phyloP scores from a whole-genome alignment of 192 early-diverging fungal genomes.

The Radiomyces spectabilis region DNA sequence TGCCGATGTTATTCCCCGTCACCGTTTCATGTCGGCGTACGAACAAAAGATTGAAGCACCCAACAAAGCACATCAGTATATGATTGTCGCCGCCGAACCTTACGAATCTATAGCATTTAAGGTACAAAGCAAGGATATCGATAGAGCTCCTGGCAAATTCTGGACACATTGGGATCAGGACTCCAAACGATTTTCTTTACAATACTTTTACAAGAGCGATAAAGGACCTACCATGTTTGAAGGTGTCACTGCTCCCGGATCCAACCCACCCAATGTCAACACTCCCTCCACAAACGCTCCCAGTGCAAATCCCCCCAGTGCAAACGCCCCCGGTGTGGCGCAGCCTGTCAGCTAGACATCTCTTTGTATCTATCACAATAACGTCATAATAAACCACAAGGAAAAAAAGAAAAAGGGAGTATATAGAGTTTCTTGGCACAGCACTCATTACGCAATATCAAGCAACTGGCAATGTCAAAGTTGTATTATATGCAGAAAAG shows the following conservation, averaged over 20 bases:
- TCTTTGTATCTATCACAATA: too few species aligned
- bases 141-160: slow-evolving; percentile 75
- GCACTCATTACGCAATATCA: too few species aligned
- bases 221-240: slow-evolving; percentile 22
- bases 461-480: too few species aligned
- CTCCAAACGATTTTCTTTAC: slow-evolving; percentile 77
- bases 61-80: slow-evolving; percentile 83
- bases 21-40: slow-evolving; percentile 95
- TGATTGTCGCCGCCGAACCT: slow-evolving; percentile 92
- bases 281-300: too few species aligned
- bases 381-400: too few species aligned
- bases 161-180: slow-evolving; percentile 96
- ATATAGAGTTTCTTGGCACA: too few species aligned
- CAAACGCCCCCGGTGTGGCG: too few species aligned
- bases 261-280: too few species aligned
- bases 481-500: too few species aligned
- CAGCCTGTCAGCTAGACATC: too few species aligned
- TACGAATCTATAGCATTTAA: slow-evolving; percentile 95
- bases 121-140: slow-evolving; percentile 89
- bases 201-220: slow-evolving; percentile 85
- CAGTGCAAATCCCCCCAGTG: too few species aligned
- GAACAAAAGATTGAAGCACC: slow-evolving; percentile 90
- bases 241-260: slow-evolving; percentile 9
- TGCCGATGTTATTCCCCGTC: slow-evolving; percentile 73
- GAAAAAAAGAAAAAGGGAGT: too few species aligned